Base-by-base conservation (phyloP, 2,329 filamentous ascomycete species). In the Camillea tinctor region DNA sequence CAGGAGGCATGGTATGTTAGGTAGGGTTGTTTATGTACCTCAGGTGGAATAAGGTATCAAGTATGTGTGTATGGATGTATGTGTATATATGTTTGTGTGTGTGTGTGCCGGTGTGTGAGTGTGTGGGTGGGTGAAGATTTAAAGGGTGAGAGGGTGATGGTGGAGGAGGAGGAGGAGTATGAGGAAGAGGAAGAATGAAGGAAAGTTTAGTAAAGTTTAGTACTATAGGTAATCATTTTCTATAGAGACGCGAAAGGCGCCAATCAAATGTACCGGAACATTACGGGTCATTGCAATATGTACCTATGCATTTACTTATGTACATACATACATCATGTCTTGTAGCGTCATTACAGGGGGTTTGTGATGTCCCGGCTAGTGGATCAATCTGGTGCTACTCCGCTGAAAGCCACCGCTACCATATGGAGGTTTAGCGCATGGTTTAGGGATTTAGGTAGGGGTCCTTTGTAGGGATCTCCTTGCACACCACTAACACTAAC, bases 231-330 rank as follows among this genome's bases (percentile, higher is more conserved):
- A 19, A 22, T 59, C 60, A 62, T 60, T 61, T 59, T 56, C 22
- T 44, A 2, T 44, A 40, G 60, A 66, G 57, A 64, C 64, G 64
- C 64, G 64, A 57, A 53, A 64, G 64, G 60, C 64, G 64, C 64
- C 64, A 66, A 66, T 66, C 64, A 66, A 66, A 64, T 59, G 8
- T 56, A 61, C 22, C 59, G 57, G 58, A 56, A 58, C 56, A 23
- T 19, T 19, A 30, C 9, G 55, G 50, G 30, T 7, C 21, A 53
- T 26, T 21, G 48, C n/a, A 5, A 50, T 11, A 8, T n/a, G 49
- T 50, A 50, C 9, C 7, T 21, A 51, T 23, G 22, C 22, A n/a
- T n/a, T n/a, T 11, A 21, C 7, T 51, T 21, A 51, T 51, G 11
- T 20, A 19, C 22, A 2, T 22, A 51, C 9, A 20, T 53, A 36